Evolutionary conservation across 1,284 basidiomycete genomes (phyloP), one percentile per base, ranked within the genome.

Genomic region (Moniliophthora roreri): DNA sequence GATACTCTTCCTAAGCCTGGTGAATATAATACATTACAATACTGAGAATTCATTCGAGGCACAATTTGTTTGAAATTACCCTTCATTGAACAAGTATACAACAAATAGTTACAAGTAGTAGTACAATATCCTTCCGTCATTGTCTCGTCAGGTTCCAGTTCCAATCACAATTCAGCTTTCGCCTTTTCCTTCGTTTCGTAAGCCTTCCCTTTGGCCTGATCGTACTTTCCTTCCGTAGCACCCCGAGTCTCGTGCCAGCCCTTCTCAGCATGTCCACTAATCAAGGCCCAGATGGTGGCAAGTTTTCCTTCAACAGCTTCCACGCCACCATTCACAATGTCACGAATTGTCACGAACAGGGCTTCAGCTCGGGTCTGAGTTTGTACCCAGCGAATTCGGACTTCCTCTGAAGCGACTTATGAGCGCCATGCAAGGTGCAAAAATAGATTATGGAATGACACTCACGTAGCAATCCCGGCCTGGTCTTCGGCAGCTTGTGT

Each of bases 371-470:
- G 73, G 56, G 71, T 79, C 37, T 78, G 72, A 2, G 78, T 72
- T 68, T 91, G 85, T 26, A 89, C 78, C 78, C 85, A 93, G 53
- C 84, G 86, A 60, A 91, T 82, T 53, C 91, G 87, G 7, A 83
- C 81, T 69, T 93, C 90, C 72, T 88, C 82, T 85, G 40, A 15
- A 45, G 9, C 23, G 45, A 18, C n/a, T n/a, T n/a, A n/a, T n/a
- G n/a, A n/a, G n/a, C n/a, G n/a, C n/a, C n/a, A n/a, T n/a, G n/a
- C n/a, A n/a, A n/a, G n/a, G n/a, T n/a, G n/a, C n/a, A n/a, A n/a
- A n/a, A 11, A 45, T 40, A 16, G 20, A 54, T n/a, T 37, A 0
- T 23, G 24, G 45, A 48, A 36, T 11, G n/a, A 28, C 8, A 72
- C 80, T 54, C 61, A 84, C 87, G 85, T 56, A 95, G 75, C 18